Percentiles rank a stretch among this genome's conserved stretches.
phyloP scores from a whole-genome alignment of 2,329 filamentous ascomycete genomes.

The Dactylonectria estremocensis region DNA sequence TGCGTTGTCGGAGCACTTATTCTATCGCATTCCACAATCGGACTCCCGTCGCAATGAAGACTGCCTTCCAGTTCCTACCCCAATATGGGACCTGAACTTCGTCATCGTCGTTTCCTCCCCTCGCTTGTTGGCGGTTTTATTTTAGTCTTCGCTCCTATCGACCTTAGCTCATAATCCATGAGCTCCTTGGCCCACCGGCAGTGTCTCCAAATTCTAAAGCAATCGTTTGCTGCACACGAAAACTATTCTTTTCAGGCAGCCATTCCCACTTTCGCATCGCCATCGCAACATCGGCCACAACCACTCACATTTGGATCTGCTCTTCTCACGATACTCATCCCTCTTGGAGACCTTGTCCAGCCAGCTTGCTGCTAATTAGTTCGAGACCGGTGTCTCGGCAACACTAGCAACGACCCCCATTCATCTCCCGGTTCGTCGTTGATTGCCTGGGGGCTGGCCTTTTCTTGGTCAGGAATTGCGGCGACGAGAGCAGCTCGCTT shows the following conservation, averaged over 20 bases:
- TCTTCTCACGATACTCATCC: constrained; percentile 15
- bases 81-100: constrained; percentile 6
- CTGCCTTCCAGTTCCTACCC: not conserved
- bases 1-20: constrained; percentile 26
- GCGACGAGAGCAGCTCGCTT: constrained; percentile 4
- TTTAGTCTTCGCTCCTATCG: constrained; percentile 28
- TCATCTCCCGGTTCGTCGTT: constrained; percentile 14
- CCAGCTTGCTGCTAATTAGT: constrained; percentile 24
- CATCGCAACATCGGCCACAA: not conserved
- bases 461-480: not conserved
- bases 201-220: constrained; percentile 21
- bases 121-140: constrained; percentile 28
- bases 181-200: constrained; percentile 16
- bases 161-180: constrained; percentile 3
- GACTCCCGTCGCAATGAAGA: not conserved
- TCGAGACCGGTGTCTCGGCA: constrained; percentile 30
- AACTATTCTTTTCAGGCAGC: constrained; percentile 21
- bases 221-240: constrained; percentile 22
- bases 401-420: constrained; percentile 21
- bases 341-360: constrained; percentile 11
- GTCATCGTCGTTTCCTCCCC: constrained; percentile 25
- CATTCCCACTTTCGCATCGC: not conserved
- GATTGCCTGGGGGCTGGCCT: constrained; percentile 21
- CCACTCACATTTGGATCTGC: not conserved
- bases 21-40: constrained; percentile 26